Evolutionary conservation across 2,329 filamentous ascomycete genomes (phyloP).

Genomic region (Chaetomiaceae sp.): DNA sequence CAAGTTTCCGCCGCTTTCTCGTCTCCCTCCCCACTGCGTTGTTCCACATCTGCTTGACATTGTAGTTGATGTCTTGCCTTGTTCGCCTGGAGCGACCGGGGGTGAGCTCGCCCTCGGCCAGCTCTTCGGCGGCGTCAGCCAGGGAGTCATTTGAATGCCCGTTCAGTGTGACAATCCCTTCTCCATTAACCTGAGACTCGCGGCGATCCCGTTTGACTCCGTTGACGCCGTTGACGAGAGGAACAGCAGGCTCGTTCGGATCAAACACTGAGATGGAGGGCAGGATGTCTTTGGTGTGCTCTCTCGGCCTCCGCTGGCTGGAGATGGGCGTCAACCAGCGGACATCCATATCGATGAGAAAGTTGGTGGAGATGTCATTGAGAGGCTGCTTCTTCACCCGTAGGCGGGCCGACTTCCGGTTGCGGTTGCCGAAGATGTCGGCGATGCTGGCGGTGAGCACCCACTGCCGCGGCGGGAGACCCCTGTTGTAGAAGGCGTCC

Average conservation of each 20-base stretch:
- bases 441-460: constrained; percentile 40
- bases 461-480: constrained; percentile 33
- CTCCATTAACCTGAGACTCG: constrained; percentile 14
- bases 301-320: constrained; percentile 29
- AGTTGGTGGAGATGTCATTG: constrained; percentile 37
- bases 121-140: constrained; percentile 40
- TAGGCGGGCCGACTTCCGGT: constrained; percentile 31
- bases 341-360: constrained; percentile 47
- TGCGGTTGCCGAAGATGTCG: constrained; percentile 38
- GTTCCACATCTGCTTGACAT: constrained; percentile 56
- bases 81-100: constrained; percentile 49
- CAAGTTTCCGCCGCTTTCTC: constrained; percentile 39
- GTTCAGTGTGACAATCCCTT: constrained; percentile 12
- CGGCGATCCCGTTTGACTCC: constrained; percentile 15
- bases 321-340: constrained; percentile 43
- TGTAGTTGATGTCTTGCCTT: constrained; percentile 51
- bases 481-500: constrained; percentile 26
- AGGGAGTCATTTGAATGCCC: constrained; percentile 20
- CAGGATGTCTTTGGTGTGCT: constrained; percentile 40
- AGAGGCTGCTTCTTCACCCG: constrained; percentile 35
- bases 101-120: constrained; percentile 44
- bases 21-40: constrained; percentile 51
- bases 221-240: constrained; percentile 28
- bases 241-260: constrained; percentile 32
- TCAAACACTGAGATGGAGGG: constrained; percentile 43